phyloP scores from a whole-genome alignment of 2,329 filamentous ascomycete species.

The Pseudocercospora fijiensis region DNA sequence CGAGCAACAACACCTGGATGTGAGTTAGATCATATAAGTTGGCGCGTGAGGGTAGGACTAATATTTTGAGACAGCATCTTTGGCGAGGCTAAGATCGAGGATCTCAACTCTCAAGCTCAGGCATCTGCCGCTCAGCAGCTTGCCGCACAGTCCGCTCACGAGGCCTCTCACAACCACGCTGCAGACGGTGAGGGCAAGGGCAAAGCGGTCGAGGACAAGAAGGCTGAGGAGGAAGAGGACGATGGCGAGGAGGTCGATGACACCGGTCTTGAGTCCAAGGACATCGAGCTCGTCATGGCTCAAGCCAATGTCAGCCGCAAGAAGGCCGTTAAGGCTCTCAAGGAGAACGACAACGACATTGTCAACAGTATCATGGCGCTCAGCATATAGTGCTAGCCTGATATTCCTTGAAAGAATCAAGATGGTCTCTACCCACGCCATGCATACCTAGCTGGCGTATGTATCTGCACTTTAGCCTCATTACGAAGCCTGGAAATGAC shows the following conservation, averaged over 20 bases:
- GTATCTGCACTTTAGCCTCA: conserved; percentile 1
- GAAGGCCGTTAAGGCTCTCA: conserved; percentile 97
- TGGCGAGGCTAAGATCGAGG: conserved; percentile 99
- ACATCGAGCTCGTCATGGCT: conserved; percentile 98
- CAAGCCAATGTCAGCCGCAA: conserved; percentile 95
- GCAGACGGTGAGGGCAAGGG: conserved; percentile 79
- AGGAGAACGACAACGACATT: conserved; percentile 99
- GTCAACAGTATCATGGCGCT: conserved; percentile 99
- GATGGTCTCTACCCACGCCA: background rate
- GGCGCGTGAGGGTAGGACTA: conserved; percentile 11
- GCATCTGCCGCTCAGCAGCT: conserved; percentile 94
- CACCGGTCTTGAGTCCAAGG: conserved; percentile 93
- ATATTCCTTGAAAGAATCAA: background rate
- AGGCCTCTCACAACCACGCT: conserved; percentile 70
- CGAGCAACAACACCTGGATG: conserved; percentile 99
- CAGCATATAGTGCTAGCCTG: conserved; percentile 47
- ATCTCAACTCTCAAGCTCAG: conserved; percentile 97
- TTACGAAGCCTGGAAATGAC: conserved; percentile 6
- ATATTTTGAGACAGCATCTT: conserved; percentile 69
- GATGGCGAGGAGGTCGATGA: conserved; percentile 96
- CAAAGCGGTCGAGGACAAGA: conserved; percentile 64
- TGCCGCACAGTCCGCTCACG: conserved; percentile 67
- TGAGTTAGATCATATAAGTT: conserved; percentile 52
- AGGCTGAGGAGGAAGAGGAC: conserved; percentile 72
- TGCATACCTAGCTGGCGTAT: background rate